Conservation (phyloP, 2,329 filamentous ascomycete genomes). For the Ascochyta fabae region DNA sequence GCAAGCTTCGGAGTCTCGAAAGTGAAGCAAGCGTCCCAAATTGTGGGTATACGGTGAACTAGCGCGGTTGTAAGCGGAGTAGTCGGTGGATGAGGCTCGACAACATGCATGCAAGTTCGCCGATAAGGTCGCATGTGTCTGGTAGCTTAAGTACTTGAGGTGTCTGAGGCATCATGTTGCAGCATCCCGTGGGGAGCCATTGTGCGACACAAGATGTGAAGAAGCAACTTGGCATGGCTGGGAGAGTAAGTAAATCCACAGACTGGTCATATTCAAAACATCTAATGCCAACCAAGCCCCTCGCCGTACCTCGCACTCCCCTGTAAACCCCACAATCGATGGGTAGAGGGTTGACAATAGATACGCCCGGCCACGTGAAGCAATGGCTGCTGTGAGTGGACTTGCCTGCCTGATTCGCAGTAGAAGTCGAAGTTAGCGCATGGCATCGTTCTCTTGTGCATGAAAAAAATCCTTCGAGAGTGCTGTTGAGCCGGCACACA, state of each 20-base stretch:
- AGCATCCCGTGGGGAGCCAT: constrained; percentile 11
- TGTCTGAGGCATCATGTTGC: background rate
- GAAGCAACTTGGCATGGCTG: constrained; percentile 7
- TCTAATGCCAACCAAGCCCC: background rate
- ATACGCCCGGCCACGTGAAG: background rate
- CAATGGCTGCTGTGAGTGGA: background rate
- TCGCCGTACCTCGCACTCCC: background rate
- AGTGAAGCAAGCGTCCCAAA: constrained; percentile 14
- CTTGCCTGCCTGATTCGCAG: background rate
- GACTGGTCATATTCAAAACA: background rate
- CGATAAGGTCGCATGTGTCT: constrained; percentile 9
- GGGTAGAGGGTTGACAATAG: background rate
- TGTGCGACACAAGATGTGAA: constrained; percentile 11
- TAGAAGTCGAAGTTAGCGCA: background rate
- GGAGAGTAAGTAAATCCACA: background rate
- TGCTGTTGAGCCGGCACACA: background rate
- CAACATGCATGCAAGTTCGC: constrained; percentile 15
- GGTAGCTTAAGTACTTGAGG: background rate
- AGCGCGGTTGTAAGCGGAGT: constrained; percentile 7
- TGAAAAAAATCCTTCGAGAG: background rate
- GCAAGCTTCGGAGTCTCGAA: constrained; percentile 5
- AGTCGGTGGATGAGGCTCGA: constrained; percentile 19
- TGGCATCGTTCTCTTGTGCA: background rate
- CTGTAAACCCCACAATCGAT: background rate
- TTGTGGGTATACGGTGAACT: constrained; percentile 18